phyloP scores from a whole-genome alignment of 176 grass and related monocot genomes.

The Carex scoparia region DNA sequence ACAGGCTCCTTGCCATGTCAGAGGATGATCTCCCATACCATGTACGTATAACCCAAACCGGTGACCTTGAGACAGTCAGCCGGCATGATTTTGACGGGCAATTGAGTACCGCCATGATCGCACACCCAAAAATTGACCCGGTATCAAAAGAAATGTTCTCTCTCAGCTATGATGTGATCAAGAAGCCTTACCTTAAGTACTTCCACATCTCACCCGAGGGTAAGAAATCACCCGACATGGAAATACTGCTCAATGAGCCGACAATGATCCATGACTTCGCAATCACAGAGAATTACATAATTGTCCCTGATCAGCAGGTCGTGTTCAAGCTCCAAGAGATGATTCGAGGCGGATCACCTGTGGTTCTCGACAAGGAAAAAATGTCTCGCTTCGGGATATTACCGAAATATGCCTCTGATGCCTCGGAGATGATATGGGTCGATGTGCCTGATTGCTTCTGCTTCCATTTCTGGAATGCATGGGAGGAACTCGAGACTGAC shows the following conservation, averaged over 20 bases:
- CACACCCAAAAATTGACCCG: conserved; percentile 80
- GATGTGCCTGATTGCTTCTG: conserved; percentile 96
- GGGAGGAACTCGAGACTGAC: conserved; percentile 49
- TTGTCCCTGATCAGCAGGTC: conserved; percentile 85
- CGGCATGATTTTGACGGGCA: conserved; percentile 71
- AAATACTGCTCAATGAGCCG: conserved; percentile 63
- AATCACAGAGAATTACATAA: conserved; percentile 71
- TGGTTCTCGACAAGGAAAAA: conserved; percentile 65
- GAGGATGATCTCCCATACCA: conserved; percentile 94
- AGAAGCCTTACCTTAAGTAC: conserved; percentile 62
- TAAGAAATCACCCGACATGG: conserved; percentile 57
- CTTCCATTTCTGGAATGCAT: conserved; percentile 98
- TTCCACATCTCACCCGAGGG: conserved; percentile 61
- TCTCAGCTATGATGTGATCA: conserved; percentile 82
- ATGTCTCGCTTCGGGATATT: conserved; percentile 69
- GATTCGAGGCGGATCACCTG: conserved; percentile 71
- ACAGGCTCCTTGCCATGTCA: conserved; percentile 87
- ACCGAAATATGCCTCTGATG: conserved; percentile 51
- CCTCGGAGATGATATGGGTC: conserved; percentile 69
- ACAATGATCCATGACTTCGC: conserved; percentile 98
- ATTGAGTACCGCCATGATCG: conserved; percentile 60
- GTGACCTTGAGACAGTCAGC: conserved; percentile 52
- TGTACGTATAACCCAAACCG: conserved; percentile 36
- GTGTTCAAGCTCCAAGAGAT: conserved; percentile 86
- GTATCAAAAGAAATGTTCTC: conserved; percentile 59